Evolutionary conservation across 306 rosid genomes (phyloP).

Genomic region (Cyclanthera cordifolia): DNA sequence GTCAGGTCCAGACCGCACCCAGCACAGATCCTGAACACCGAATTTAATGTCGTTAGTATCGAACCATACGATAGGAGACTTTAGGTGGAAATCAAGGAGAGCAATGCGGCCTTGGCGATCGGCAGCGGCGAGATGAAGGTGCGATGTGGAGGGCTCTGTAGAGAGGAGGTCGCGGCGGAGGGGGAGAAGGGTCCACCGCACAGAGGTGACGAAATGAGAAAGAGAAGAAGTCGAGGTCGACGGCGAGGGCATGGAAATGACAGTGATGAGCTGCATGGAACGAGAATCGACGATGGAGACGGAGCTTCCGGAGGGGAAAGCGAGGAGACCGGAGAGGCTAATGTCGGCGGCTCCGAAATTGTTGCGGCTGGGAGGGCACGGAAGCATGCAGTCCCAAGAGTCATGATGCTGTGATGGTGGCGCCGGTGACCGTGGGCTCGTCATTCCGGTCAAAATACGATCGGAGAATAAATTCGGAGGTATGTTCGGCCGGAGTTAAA

Average conservation of each 20-base stretch:
- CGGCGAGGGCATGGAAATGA: constrained; percentile 71
- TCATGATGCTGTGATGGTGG: constrained; percentile 20
- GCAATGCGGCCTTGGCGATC: constrained; percentile 92
- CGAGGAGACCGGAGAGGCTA: constrained; percentile 66
- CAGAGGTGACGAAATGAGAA: constrained; percentile 79
- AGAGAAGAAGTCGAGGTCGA: constrained; percentile 23
- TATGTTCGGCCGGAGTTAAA: background rate
- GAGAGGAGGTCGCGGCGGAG: constrained; percentile 75
- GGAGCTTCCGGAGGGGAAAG: constrained; percentile 81
- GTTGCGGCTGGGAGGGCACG: constrained; percentile 80
- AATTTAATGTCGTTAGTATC: constrained; percentile 39
- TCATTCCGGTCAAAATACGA: constrained; percentile 7
- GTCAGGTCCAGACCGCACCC: constrained; percentile 71
- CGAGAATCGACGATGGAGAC: constrained; percentile 65
- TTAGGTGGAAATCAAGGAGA: constrained; percentile 55
- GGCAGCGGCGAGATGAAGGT: constrained; percentile 80
- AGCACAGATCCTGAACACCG: constrained; percentile 81
- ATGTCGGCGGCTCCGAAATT: constrained; percentile 89
- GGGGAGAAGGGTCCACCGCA: constrained; percentile 76
- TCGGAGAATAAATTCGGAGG: background rate
- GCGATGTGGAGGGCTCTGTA: constrained; percentile 67
- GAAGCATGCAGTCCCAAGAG: constrained; percentile 81
- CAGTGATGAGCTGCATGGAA: constrained; percentile 66
- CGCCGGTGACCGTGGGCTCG: constrained; percentile 9
- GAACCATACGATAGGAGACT: constrained; percentile 54